Conservation (phyloP, 768 basidiomycete genomes). For the Rhodocollybia butyracea region DNA sequence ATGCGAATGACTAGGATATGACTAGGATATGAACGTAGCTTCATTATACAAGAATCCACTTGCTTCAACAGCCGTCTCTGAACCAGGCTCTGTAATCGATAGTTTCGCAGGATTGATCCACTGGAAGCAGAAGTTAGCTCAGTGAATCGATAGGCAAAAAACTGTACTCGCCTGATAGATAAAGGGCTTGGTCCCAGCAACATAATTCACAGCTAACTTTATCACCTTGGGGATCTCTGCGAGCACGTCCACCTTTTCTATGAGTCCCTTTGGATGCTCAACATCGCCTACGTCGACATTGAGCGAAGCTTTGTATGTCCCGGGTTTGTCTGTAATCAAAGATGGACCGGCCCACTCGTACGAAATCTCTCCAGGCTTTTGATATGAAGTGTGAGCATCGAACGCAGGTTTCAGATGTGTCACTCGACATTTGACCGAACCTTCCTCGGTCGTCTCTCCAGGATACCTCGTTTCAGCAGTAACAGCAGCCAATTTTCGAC, state of each 20-base stretch:
- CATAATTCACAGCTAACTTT: slow-evolving; percentile 91
- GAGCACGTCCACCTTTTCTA: slow-evolving; percentile 93
- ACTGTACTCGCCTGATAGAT: slow-evolving; percentile 77
- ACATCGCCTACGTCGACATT: slow-evolving; percentile 56
- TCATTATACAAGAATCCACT: slow-evolving; percentile 82
- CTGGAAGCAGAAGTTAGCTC: slow-evolving; percentile 22
- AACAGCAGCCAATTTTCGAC: slow-evolving; percentile 69
- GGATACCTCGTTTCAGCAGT: slow-evolving; percentile 81
- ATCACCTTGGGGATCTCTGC: slow-evolving; percentile 93
- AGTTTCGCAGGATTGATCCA: slow-evolving; percentile 47
- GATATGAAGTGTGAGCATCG: slow-evolving; percentile 84
- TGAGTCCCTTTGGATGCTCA: slow-evolving; percentile 63
- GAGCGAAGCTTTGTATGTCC: slow-evolving; percentile 54
- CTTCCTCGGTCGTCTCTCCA: slow-evolving; percentile 45
- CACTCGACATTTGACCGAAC: slow-evolving; percentile 59
- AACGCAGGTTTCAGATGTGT: slow-evolving; percentile 54
- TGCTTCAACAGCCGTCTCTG: slow-evolving; percentile 41
- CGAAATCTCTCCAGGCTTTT: slow-evolving; percentile 60
- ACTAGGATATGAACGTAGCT: slow-evolving; percentile 83
- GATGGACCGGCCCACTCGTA: slow-evolving; percentile 82
- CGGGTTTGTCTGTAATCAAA: slow-evolving; percentile 46
- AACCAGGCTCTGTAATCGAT: slow-evolving; percentile 40
- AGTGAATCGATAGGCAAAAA: slow-evolving; percentile 17
- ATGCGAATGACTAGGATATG: too few species aligned
- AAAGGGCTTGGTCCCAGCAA: slow-evolving; percentile 89